A percentile compares a stretch with the other conserved stretches of the same genome.
Evolutionary conservation across 1,284 basidiomycete genomes (phyloP).

Genomic region (Apiotrichum akiyoshidainum): DNA sequence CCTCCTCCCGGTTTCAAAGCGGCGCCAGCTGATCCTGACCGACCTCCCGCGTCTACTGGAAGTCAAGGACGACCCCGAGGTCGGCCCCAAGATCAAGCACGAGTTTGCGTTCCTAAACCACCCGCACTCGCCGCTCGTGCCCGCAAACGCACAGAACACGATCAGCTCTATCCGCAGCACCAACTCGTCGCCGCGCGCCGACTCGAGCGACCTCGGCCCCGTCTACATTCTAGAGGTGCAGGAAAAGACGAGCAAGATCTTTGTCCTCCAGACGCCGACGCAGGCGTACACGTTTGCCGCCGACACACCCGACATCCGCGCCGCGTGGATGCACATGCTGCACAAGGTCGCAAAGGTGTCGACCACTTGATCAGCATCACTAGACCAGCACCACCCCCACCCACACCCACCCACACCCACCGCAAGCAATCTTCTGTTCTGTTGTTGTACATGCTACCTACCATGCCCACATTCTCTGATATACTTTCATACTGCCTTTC

Average conservation of each 20-base stretch:
- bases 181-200: neutral
- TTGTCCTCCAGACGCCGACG: conserved; percentile 39
- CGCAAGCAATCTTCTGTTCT: too few species aligned
- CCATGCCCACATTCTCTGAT: too few species aligned
- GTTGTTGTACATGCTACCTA: too few species aligned
- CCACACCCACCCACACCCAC: too few species aligned
- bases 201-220: conserved; percentile 8
- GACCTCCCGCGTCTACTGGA: conserved; percentile 56
- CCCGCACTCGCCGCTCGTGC: conserved; percentile 4
- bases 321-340: conserved; percentile 39
- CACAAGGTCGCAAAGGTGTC: conserved; percentile 1
- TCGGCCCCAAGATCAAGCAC: conserved; percentile 18
- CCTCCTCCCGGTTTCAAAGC: conserved; percentile 47
- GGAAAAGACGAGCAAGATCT: conserved; percentile 42
- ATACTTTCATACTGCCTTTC: too few species aligned
- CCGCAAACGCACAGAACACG: neutral
- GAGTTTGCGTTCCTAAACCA: conserved; percentile 21
- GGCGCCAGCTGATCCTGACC: conserved; percentile 54
- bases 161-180: neutral
- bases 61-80: conserved; percentile 51
- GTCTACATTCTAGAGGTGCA: conserved; percentile 36
- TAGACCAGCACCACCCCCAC: too few species aligned
- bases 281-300: conserved; percentile 29
- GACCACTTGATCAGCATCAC: too few species aligned
- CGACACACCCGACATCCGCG: conserved; percentile 36